phyloP scores from a whole-genome alignment of 441 rosid genomes.

The Populus hybrid region DNA sequence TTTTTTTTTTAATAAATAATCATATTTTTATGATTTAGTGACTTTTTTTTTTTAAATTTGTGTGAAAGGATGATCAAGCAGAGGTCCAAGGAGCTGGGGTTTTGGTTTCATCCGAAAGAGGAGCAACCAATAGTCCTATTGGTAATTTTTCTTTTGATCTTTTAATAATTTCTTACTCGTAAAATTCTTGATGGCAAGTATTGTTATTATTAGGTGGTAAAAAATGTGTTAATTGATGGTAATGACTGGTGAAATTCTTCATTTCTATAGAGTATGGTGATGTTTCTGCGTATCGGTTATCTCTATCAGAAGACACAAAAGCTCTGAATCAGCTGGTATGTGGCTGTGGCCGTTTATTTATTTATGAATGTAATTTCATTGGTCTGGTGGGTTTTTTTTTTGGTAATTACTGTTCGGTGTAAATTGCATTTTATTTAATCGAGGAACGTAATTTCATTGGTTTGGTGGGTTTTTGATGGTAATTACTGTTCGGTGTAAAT shows the following conservation, averaged over 20 bases:
- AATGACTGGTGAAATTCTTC: background rate
- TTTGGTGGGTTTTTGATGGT: background rate
- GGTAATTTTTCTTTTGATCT: conserved; percentile 33
- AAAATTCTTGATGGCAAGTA: background rate
- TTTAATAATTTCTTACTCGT: background rate
- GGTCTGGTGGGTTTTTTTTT: no score
- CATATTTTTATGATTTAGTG: background rate
- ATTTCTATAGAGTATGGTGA: conserved; percentile 72
- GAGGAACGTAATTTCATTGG: background rate
- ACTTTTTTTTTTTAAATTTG: background rate
- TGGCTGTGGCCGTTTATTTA: conserved; percentile 7
- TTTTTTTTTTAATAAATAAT: no score
- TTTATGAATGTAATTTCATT: background rate
- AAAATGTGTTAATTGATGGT: background rate
- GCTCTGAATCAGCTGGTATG: conserved; percentile 97
- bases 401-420: no score
- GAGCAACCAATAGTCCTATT: conserved; percentile 83
- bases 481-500: background rate
- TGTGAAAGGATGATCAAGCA: conserved; percentile 84
- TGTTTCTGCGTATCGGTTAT: conserved; percentile 86
- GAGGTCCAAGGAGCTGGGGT: conserved; percentile 92
- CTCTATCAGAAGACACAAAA: conserved; percentile 96
- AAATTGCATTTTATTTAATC: no score
- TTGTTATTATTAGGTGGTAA: no score
- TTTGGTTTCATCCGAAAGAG: conserved; percentile 78